Percentiles rank a stretch among this genome's conserved stretches.
These are phyloP conservation scores for Mortierella sp. DNA, from an alignment of 371 early-diverging fungal species.

Conservation along the genomic window DNA sequence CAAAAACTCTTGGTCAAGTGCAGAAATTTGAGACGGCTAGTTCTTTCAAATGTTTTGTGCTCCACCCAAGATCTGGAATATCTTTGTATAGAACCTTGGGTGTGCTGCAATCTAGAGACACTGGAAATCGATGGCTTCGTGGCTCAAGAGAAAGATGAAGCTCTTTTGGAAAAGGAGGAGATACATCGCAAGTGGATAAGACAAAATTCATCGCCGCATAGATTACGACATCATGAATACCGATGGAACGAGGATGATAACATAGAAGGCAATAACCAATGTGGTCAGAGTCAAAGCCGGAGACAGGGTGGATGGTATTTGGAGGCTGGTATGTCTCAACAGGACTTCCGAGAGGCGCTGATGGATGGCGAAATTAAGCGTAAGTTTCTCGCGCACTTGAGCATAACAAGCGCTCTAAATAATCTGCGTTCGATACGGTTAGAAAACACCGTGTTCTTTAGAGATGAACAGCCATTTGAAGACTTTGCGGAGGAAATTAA, in stretches of 20 bases:
- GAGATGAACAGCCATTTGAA: neutral
- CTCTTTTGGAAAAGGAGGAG: neutral
- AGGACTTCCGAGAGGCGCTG: neutral
- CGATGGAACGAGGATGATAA: neutral
- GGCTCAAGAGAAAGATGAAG: neutral
- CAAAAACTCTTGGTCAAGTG: neutral
- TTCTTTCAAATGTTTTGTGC: neutral
- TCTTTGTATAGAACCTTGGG: conserved; percentile 1
- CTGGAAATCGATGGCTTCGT: neutral
- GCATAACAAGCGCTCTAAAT: neutral
- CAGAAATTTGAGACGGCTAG: neutral
- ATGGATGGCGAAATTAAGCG: neutral
- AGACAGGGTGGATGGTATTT: neutral
- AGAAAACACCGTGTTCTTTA: neutral
- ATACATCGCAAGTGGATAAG: neutral
- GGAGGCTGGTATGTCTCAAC: neutral
- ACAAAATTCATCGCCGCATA: neutral
- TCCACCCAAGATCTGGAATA: neutral
- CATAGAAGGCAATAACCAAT: neutral
- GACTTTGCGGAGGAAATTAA: neutral
- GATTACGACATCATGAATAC: neutral
- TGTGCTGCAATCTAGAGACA: neutral
- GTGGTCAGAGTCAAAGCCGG: neutral
- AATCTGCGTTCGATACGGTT: neutral
- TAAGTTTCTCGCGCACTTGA: neutral